Percentiles rank a stretch among this genome's conserved stretches.
Conservation (phyloP, 1,284 basidiomycete species). For the Bjerkandera adusta region DNA sequence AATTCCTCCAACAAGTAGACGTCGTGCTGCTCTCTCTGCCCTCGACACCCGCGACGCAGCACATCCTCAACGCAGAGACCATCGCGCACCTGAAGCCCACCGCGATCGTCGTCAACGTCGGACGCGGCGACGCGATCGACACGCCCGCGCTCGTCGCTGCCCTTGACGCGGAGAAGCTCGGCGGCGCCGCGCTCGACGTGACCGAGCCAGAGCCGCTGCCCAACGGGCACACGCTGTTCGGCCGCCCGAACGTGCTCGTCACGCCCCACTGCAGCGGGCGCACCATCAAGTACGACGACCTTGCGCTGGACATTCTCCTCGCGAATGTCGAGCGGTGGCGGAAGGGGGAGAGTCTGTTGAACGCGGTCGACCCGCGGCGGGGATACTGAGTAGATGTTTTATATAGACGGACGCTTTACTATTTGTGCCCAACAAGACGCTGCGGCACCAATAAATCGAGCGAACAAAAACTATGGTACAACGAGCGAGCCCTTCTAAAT, state of each 20-base stretch:
- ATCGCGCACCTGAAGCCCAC: not conserved
- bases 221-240: conserved; percentile 10
- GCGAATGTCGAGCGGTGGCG: conserved; percentile 7
- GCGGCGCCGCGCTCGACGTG: conserved; percentile 13
- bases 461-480: too few species aligned
- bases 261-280: conserved; percentile 13
- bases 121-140: conserved; percentile 14
- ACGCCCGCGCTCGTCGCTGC: conserved; percentile 10
- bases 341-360: conserved; percentile 1
- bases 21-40: conserved; percentile 14
- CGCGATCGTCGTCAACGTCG: conserved; percentile 13
- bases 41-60: conserved; percentile 9
- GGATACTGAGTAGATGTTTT: conserved; percentile 6
- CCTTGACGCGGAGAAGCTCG: conserved; percentile 10
- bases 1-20: conserved; percentile 9
- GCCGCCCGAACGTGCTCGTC: conserved; percentile 14
- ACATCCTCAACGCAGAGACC: conserved; percentile 8
- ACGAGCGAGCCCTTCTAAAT: too few species aligned
- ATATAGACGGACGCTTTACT: too few species aligned
- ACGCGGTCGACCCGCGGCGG: conserved; percentile 5
- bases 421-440: too few species aligned
- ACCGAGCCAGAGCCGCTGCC: conserved; percentile 14
- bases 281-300: conserved; percentile 7
- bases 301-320: conserved; percentile 8
- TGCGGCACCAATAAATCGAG: too few species aligned